Evolutionary conservation across 2,329 filamentous ascomycete species (phyloP).

Genomic region (Trichoderma atrobrunneum): DNA sequence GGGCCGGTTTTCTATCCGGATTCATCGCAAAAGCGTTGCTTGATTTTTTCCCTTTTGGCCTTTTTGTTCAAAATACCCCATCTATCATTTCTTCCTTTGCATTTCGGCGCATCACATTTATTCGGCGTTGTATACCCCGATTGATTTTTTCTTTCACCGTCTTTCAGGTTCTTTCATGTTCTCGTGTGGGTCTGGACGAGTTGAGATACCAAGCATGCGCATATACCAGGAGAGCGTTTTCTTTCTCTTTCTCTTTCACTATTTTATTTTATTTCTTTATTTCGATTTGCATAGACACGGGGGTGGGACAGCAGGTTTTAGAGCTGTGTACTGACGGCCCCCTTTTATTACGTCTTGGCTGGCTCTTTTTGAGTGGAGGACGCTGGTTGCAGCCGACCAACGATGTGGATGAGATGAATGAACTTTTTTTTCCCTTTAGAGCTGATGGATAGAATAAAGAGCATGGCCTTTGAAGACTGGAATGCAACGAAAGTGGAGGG

Average conservation of each 20-base stretch:
- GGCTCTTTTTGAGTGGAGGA: not conserved
- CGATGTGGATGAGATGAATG: conserved; percentile 6
- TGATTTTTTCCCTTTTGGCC: not conserved
- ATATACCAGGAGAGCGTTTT: conserved; percentile 12
- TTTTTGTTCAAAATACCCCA: not conserved
- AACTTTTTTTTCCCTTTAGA: not conserved
- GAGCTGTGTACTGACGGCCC: not conserved
- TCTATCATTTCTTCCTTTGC: conserved; percentile 23
- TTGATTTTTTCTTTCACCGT: not conserved
- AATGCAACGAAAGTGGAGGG: conserved; percentile 1
- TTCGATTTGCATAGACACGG: not conserved
- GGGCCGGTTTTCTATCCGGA: conserved; percentile 31
- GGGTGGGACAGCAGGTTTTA: not conserved
- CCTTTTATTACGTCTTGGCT: not conserved
- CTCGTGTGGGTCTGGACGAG: conserved; percentile 4
- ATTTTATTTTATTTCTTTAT: not conserved
- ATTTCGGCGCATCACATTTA: conserved; percentile 29
- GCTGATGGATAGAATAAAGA: not conserved
- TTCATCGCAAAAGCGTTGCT: conserved; percentile 28
- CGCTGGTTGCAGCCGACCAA: not conserved
- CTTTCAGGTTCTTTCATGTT: conserved; percentile 1
- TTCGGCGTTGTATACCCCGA: conserved; percentile 38
- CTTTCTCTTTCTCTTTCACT: not conserved
- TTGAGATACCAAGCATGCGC: conserved; percentile 5
- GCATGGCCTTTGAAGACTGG: not conserved